Evolutionary conservation across 768 basidiomycete genomes (phyloP), one percentile per base, ranked within the genome.

Genomic region (Lactifluus volemus): DNA sequence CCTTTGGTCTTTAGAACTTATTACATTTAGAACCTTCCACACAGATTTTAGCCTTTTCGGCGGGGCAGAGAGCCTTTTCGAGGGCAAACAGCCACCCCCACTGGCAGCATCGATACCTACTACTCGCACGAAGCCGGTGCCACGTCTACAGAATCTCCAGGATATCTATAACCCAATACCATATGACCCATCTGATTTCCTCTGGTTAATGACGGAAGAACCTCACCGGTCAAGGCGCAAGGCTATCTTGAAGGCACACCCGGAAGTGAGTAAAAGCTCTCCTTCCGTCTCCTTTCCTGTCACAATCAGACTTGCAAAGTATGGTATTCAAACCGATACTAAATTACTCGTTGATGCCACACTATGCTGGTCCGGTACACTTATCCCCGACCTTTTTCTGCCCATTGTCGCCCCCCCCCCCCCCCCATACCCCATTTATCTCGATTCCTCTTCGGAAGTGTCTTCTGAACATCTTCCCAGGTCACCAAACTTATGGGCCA

Each of bases 171-270:
- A 76, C 19, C 78, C 73, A 5, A 83, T 83, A 2, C 86, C 87
- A 0, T 84, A 85, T 70, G 85, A 93, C 68, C 88, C 90, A 1
- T 72, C 78, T 0, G 96, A 98, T 67, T 98, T 97, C 68, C 78
- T 98, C 34, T 99, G 97, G 97, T 70, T 95, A 49, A 90, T 98
- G 86, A 97, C 92, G 0, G 97, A 99, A 74, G 97, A 99, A 70
- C 97, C 97, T 3, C 97, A 99, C 73, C 83, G 96, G 53, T 84
- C 85, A 15, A 77, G 97, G 57, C 77, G 97, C 60, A 85, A 84
- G 76, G 88, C 83, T 7, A 98, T 99, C 63, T 81, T 98, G 78
- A 95, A 95, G 68, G 88, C 89, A 0, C 94, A 98, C 69, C 97
- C 97, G 0, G 86, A 97, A 79, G 91, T 89, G 62, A 56, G 79